A percentile compares a stretch with the other conserved stretches of the same genome.
Evolutionary conservation across 805 yeast genomes (phyloP).

Genomic region (Nakazawaea ishiwadae): DNA sequence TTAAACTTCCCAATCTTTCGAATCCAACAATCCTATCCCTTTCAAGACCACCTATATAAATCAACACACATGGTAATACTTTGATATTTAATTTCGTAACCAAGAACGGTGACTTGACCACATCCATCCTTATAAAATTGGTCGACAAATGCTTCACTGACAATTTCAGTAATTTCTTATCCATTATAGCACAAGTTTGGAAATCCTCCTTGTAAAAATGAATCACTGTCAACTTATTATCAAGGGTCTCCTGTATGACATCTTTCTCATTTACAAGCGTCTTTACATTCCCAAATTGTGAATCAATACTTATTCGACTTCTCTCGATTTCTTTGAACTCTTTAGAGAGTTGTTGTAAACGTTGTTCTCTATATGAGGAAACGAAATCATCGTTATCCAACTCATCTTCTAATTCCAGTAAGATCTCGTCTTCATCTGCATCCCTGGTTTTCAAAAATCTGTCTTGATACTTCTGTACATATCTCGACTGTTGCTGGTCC

Average conservation of each 20-base stretch:
- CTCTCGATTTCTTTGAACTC: conserved; percentile 33
- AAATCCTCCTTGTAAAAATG: conserved; percentile 65
- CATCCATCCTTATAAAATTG: conserved; percentile 50
- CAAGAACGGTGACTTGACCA: conserved; percentile 66
- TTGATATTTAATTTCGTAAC: conserved; percentile 58
- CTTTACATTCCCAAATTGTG: conserved; percentile 38
- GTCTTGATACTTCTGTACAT: conserved; percentile 43
- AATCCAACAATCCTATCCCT: conserved; percentile 63
- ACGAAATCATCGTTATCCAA: conserved; percentile 44
- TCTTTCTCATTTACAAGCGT: conserved; percentile 47
- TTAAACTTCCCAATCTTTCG: conserved; percentile 43
- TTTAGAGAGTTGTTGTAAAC: conserved; percentile 52
- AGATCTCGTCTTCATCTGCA: conserved; percentile 34
- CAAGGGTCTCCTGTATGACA: conserved; percentile 47
- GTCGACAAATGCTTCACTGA: conserved; percentile 57
- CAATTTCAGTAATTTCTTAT: conserved; percentile 35
- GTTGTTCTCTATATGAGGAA: conserved; percentile 52
- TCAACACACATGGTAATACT: conserved; percentile 66
- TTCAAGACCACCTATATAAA: conserved; percentile 59
- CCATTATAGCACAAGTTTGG: conserved; percentile 56
- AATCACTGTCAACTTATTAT: conserved; percentile 39
- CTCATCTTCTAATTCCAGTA: conserved; percentile 46
- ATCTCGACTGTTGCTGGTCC: conserved; percentile 28
- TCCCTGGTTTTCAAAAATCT: conserved; percentile 26
- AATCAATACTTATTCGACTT: conserved; percentile 17